Base-by-base conservation (phyloP, 106 monocot species). In the Hemerocallis citrina region DNA sequence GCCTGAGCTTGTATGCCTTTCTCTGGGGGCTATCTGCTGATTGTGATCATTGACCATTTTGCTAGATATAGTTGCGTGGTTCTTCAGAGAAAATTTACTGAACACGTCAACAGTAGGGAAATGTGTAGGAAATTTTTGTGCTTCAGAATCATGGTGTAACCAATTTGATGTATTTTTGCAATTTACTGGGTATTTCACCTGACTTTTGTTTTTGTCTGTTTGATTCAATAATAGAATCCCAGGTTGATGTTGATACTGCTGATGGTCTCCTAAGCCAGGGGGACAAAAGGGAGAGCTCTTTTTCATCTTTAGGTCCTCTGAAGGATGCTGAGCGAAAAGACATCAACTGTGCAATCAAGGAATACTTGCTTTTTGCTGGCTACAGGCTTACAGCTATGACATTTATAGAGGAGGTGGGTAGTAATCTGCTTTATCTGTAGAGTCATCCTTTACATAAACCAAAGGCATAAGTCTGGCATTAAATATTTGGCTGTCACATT, bases 371-470 rank as follows among this genome's bases (percentile, higher is more conserved):
- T 77, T 76, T 91, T 76, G 96, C 87, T 39, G 96, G 96, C 13
- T 96, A 96, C 33, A 66, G 81, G 29, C 91, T 96, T 40, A 87
- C 91, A 55, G 91, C 96, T 15, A 96, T 96, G 96, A 91, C 96
- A 69, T 96, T 96, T 76, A 87, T 91, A 63, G 96, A 96, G 62
- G 96, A 96, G 91, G 96, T 96, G 23, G 16, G 55, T 77, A 47
- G 46, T 36, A 55, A 59, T 42, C 27, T 60, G 14, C 56, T 37
- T 22, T 59, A 59, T 17, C 25, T 21, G 7, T 27, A 28, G 40
- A 39, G 5, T 21, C 14, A 9, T 8, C 40, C 57, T 36, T 23
- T 19, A 52, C 52, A 52, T 29, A 28, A n/a, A n/a, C n/a, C n/a
- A n/a, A n/a, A n/a, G n/a, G n/a, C n/a, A n/a, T n/a, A n/a, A n/a